These are phyloP conservation scores for Sarcodon sp. DNA, from an alignment of 768 basidiomycete species.

Conservation along the genomic window DNA sequence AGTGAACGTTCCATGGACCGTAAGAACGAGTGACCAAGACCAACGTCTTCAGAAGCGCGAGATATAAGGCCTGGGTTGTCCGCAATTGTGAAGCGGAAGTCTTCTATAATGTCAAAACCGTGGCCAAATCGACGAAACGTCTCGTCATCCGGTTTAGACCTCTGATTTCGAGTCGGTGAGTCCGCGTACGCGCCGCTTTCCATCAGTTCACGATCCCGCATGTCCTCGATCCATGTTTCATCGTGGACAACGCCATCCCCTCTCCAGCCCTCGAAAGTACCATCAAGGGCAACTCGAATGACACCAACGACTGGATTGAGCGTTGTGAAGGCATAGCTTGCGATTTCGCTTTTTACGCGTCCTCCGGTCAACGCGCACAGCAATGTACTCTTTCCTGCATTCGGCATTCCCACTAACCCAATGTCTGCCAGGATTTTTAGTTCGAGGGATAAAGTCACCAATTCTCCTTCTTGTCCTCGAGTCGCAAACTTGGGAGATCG, in stretches of 20 bases:
- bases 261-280: conserved; percentile 54
- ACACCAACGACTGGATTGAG: conserved; percentile 90
- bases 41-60: conserved; percentile 77
- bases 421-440: conserved; percentile 91
- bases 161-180: conserved; percentile 38
- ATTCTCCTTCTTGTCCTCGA: conserved; percentile 62
- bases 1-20: conserved; percentile 87
- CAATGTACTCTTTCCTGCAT: conserved; percentile 88
- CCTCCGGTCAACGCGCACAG: conserved; percentile 83
- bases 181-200: conserved; percentile 39
- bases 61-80: conserved; percentile 94
- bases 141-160: background rate
- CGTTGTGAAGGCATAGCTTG: conserved; percentile 90
- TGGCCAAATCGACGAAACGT: background rate
- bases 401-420: conserved; percentile 94
- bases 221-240: conserved; percentile 49
- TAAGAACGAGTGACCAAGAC: conserved; percentile 88
- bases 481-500: conserved; percentile 85
- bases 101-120: conserved; percentile 30
- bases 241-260: conserved; percentile 41
- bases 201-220: conserved; percentile 28
- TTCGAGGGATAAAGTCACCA: conserved; percentile 75
- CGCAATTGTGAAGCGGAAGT: conserved; percentile 86
- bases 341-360: conserved; percentile 73
- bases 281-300: conserved; percentile 72